Evolutionary conservation across 495 filamentous ascomycete species (phyloP).

Genomic region (Aspergillus campestris): DNA sequence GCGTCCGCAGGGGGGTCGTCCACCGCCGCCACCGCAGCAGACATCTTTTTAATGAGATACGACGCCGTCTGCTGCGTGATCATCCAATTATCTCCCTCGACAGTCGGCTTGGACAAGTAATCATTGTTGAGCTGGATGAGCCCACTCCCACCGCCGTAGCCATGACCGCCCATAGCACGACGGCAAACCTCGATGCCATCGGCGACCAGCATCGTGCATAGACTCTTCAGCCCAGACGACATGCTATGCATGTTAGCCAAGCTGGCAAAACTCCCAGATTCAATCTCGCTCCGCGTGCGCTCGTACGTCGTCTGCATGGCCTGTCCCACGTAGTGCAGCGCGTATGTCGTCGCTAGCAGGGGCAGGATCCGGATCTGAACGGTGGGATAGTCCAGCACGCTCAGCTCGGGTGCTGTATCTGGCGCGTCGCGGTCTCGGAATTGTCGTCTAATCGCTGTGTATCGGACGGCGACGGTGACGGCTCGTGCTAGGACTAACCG

Average conservation of each 20-base stretch:
- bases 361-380: conserved; percentile 42
- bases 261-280: conserved; percentile 30
- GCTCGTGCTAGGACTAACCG: conserved; percentile 38
- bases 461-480: conserved; percentile 39
- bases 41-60: conserved; percentile 43
- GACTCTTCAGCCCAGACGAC: conserved; percentile 40
- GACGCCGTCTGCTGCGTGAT: conserved; percentile 42
- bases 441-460: conserved; percentile 34
- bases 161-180: conserved; percentile 41
- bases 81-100: conserved; percentile 49
- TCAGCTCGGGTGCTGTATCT: conserved; percentile 26
- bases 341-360: conserved; percentile 39
- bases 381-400: conserved; percentile 42
- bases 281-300: conserved; percentile 28
- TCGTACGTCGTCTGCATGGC: conserved; percentile 32
- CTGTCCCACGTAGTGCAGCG: conserved; percentile 40
- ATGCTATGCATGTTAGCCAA: conserved; percentile 41
- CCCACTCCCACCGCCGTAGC: conserved; percentile 40
- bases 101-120: conserved; percentile 41
- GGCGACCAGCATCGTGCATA: conserved; percentile 40
- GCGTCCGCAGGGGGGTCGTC: conserved; percentile 9
- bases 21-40: conserved; percentile 18
- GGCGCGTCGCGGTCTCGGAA: conserved; percentile 38
- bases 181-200: conserved; percentile 44
- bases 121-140: conserved; percentile 39